These are phyloP conservation scores for Talaromyces proteolyticus DNA, from an alignment of 495 filamentous ascomycete species.

Conservation along the genomic window DNA sequence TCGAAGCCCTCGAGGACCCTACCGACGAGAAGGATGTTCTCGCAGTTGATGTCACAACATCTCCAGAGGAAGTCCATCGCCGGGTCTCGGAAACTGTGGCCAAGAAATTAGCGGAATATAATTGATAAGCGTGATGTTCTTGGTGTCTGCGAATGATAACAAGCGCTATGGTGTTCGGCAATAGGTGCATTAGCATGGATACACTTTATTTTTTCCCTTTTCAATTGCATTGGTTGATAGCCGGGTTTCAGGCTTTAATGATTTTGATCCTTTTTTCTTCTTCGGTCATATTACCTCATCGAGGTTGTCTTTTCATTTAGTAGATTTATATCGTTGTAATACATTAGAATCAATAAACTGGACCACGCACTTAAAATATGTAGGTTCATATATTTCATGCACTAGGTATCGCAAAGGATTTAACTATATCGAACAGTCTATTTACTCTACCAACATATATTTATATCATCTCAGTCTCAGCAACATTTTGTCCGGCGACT, in stretches of 20 bases:
- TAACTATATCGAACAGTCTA: too few relatives aligned
- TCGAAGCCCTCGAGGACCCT: slow-evolving; percentile 79
- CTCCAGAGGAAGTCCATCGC: slow-evolving; percentile 59
- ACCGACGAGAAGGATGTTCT: slow-evolving; percentile 78
- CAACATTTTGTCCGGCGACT: slow-evolving; percentile 81
- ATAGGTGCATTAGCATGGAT: not conserved
- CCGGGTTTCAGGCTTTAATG: not conserved
- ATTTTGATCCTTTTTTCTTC: slow-evolving; percentile 5
- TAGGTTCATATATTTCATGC: too few relatives aligned
- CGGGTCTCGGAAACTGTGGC: slow-evolving; percentile 53
- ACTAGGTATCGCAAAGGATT: not conserved
- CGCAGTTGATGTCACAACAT: slow-evolving; percentile 68
- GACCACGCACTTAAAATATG: too few relatives aligned
- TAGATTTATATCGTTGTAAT: slow-evolving; percentile 9
- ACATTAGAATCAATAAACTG: too few relatives aligned
- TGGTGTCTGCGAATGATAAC: not conserved
- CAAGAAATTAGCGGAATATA: slow-evolving; percentile 27
- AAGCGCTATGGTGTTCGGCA: not conserved
- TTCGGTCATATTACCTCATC: slow-evolving; percentile 6
- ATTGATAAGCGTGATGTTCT: slow-evolving; percentile 7
- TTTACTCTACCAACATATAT: slow-evolving; percentile 9
- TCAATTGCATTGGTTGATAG: not conserved
- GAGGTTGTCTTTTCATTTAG: slow-evolving; percentile 12
- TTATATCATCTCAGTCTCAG: slow-evolving; percentile 35
- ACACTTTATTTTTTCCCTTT: slow-evolving; percentile 2